These are phyloP conservation scores for Populus euphratica DNA, from an alignment of 345 rosid genomes.

Conservation along the genomic window DNA sequence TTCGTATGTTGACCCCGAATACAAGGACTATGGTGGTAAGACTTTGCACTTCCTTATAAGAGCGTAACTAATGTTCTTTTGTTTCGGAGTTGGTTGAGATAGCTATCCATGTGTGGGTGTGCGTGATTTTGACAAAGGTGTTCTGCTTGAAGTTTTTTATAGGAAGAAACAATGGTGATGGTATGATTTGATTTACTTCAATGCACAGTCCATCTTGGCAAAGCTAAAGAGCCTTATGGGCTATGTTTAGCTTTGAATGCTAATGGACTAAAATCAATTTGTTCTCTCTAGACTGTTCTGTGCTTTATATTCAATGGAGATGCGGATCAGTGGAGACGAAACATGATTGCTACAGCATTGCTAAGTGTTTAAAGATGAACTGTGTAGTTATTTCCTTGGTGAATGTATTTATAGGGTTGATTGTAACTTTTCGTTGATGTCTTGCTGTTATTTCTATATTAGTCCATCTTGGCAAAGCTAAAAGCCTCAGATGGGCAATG, in stretches of 20 bases:
- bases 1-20: conserved; percentile 83
- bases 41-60: not conserved
- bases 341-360: conserved; percentile 4
- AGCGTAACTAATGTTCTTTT: not conserved
- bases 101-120: not conserved
- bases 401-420: not conserved
- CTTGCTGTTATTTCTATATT: not conserved
- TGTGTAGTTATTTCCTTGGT: not conserved
- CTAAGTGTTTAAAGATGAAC: not conserved
- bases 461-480: conserved; percentile 38
- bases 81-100: not conserved
- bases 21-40: conserved; percentile 94
- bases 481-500: conserved; percentile 16
- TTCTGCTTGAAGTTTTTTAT: not conserved
- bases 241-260: conserved; percentile 46
- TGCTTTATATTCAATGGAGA: conserved; percentile 8
- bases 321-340: conserved; percentile 33
- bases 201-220: conserved; percentile 24
- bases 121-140: not conserved
- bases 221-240: conserved; percentile 26
- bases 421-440: not conserved
- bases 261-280: conserved; percentile 34
- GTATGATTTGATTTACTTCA: not conserved
- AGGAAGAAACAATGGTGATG: not conserved
- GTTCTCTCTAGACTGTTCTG: conserved; percentile 10